Conservation (phyloP, 208 protist species). For the Lotmaria passim region DNA sequence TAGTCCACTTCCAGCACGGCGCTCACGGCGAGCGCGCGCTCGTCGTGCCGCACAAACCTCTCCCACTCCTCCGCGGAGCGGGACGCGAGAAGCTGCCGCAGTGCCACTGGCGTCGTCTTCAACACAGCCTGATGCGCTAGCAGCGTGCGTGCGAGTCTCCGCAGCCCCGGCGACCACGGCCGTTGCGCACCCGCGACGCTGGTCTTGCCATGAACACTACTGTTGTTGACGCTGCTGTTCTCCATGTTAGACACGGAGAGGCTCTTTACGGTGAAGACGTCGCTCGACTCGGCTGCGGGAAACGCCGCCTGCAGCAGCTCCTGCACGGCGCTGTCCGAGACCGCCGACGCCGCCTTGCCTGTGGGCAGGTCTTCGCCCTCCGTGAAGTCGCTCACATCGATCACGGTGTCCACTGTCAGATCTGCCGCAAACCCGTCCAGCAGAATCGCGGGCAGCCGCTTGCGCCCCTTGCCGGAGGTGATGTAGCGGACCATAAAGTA, state of each 20-base stretch:
- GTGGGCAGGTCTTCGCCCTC: constrained; percentile 41
- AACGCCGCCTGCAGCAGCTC: constrained; percentile 10
- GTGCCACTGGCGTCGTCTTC: constrained; percentile 1
- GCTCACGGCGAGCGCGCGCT: constrained; percentile 30
- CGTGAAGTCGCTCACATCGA: constrained; percentile 38
- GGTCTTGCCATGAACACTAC: background rate
- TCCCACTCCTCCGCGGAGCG: constrained; percentile 35
- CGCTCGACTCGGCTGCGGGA: background rate
- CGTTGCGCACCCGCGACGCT: no score
- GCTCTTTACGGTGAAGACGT: no score
- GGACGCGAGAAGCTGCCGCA: constrained; percentile 23
- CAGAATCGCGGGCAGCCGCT: constrained; percentile 42
- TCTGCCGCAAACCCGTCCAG: constrained; percentile 42
- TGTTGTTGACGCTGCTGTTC: background rate
- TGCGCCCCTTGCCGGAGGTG: constrained; percentile 49
- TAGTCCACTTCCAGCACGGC: constrained; percentile 8
- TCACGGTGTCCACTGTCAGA: constrained; percentile 43
- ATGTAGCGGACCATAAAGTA: constrained; percentile 59
- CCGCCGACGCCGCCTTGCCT: constrained; percentile 10
- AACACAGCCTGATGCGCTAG: constrained; percentile 14
- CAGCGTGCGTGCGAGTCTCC: constrained; percentile 10
- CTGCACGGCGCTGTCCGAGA: background rate
- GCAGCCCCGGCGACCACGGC: background rate
- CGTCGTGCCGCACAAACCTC: constrained; percentile 1
- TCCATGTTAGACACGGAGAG: no score